Evolutionary conservation across 352 stramenopile species (phyloP), one percentile per base, ranked within the genome.

Genomic region (Phytophthora melonis): DNA sequence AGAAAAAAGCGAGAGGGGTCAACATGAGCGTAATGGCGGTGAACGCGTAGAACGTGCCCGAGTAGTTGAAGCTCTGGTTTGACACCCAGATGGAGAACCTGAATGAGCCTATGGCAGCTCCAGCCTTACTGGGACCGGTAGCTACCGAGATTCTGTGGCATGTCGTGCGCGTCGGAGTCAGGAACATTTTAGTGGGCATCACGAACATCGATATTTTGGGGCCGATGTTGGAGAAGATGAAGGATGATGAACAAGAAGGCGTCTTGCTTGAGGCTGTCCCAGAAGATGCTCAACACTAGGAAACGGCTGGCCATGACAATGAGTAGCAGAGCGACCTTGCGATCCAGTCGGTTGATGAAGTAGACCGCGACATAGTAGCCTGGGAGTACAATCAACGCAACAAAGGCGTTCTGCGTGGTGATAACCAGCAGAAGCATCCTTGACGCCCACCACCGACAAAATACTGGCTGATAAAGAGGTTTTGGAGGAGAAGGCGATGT

Each of bases 201-300:
- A 97, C 84, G 75, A 97, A 97, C 9, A 88, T 96, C 27, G 89
- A 87, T 39, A 73, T 83, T 72, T 95, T 95, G 27, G 90, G 89
- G 0, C 90, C 89, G 57, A 97, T 95, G 72, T 95, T 93, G 49
- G 83, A 74, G 64, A 92, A 91, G 58, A 93, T n/a, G 93, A 18
- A 95, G 62, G n/a, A 92, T 59, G 25, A 94, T 81, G 67, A 95
- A 94, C 10, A 82, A 52, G 45, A 87, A 73, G 5, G 66, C 68
- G 25, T 87, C 60, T 30, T 79, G 63, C 58, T 89, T 66, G n/a
- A 93, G 66, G 18, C 79, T 64, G 32, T 90, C 74, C 86, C n/a
- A 93, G 58, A 86, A 85, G 32, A 79, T 80, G 11, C 77, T 75
- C 8, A 95, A 64, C 5, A 80, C 58, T 0, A 93, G 45, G 52